phyloP scores from a whole-genome alignment of 805 yeast species.

The Saccharomyces cerevisiae region DNA sequence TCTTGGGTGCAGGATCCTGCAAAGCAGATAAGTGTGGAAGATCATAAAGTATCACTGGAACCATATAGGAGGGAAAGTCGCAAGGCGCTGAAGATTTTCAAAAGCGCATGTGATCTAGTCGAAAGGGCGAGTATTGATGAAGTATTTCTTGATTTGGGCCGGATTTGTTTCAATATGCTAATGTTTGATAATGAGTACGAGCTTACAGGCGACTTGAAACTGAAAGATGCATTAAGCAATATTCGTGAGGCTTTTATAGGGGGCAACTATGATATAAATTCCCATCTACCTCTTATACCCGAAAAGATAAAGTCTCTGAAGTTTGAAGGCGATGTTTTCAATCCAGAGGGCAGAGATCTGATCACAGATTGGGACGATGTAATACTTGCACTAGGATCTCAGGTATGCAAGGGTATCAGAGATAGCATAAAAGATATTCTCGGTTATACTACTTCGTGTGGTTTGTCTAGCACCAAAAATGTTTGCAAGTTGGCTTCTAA shows the following conservation, averaged over 20 bases:
- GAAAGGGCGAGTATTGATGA: slow-evolving; percentile 97
- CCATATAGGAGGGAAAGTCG: slow-evolving; percentile 86
- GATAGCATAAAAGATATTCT: slow-evolving; percentile 42
- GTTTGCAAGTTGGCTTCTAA: slow-evolving; percentile 86
- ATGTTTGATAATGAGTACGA: slow-evolving; percentile 11
- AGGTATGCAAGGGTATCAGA: slow-evolving; percentile 48
- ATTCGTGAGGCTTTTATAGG: slow-evolving; percentile 16
- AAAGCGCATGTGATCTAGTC: slow-evolving; percentile 52
- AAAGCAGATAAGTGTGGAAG: slow-evolving; percentile 49
- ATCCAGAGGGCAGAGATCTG: slow-evolving; percentile 8
- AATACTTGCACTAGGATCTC: slow-evolving; percentile 57
- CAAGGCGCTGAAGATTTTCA: slow-evolving; percentile 61
- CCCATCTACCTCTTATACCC: slow-evolving; percentile 21
- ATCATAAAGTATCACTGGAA: slow-evolving; percentile 81
- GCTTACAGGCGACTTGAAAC: not conserved
- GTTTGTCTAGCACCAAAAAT: slow-evolving; percentile 67
- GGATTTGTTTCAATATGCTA: slow-evolving; percentile 42
- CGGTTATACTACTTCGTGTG: slow-evolving; percentile 86
- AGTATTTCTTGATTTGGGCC: slow-evolving; percentile 77
- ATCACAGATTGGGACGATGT: slow-evolving; percentile 76
- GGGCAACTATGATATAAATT: slow-evolving; percentile 20
- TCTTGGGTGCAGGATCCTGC: slow-evolving; percentile 33
- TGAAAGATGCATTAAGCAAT: not conserved
- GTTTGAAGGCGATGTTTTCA: slow-evolving; percentile 16
- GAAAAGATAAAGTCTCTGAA: slow-evolving; percentile 12